Percentiles rank a stretch among this genome's conserved stretches.
phyloP scores from a whole-genome alignment of 2,329 filamentous ascomycete species.

The Passalora sequoiae region DNA sequence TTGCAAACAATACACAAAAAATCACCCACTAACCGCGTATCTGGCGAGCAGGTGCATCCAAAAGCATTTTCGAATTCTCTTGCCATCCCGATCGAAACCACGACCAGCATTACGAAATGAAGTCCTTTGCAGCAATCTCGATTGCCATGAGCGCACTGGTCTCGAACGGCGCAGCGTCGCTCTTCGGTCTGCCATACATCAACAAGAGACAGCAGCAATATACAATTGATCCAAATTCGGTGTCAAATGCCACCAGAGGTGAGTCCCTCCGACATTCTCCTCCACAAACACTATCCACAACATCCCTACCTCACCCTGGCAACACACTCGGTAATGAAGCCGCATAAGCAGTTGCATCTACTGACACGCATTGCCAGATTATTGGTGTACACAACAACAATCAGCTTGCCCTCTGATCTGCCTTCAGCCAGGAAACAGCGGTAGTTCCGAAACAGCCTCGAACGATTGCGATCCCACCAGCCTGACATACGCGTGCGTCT shows the following conservation, averaged over 20 bases:
- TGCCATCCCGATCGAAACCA: constrained; percentile 5
- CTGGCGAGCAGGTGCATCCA: not conserved
- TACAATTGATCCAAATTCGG: constrained; percentile 60
- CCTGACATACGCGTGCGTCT: constrained; percentile 68
- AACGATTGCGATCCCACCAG: constrained; percentile 65
- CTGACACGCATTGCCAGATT: constrained; percentile 23
- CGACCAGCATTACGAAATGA: too few relatives aligned
- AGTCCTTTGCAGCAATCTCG: constrained; percentile 47
- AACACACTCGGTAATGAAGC: not conserved
- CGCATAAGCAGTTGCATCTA: not conserved
- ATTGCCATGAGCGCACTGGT: constrained; percentile 47
- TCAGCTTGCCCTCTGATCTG: constrained; percentile 68
- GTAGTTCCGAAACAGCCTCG: constrained; percentile 42
- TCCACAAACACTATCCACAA: not conserved
- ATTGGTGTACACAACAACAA: constrained; percentile 62
- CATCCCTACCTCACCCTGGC: not conserved
- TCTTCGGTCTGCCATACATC: constrained; percentile 44
- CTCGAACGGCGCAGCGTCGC: constrained; percentile 48
- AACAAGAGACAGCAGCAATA: constrained; percentile 54
- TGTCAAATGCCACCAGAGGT: constrained; percentile 41
- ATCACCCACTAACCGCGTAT: not conserved
- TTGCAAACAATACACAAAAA: not conserved
- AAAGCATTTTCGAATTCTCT: constrained; percentile 4
- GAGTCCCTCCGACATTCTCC: constrained; percentile 3
- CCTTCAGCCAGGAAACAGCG: constrained; percentile 50